Percentiles rank a stretch among this genome's conserved stretches.
Conservation (phyloP, 2,329 filamentous ascomycete genomes). For the Paraphaeosphaeria sporulosa region DNA sequence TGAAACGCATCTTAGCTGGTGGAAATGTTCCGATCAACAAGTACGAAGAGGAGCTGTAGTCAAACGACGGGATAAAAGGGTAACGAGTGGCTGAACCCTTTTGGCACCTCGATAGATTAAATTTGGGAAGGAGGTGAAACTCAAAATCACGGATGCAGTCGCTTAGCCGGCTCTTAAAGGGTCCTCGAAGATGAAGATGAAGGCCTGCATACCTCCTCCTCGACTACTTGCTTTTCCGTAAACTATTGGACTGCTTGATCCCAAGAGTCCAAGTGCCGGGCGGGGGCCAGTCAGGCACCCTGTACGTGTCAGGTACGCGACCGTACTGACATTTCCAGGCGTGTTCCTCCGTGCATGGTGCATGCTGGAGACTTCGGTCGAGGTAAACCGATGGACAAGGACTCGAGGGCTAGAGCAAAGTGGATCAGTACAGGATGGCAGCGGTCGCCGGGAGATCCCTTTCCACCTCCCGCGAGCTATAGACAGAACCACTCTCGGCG, state of each 20-base stretch:
- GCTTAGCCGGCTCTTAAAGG: conserved; percentile 3
- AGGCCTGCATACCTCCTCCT: not conserved
- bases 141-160: not conserved
- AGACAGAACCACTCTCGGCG: not conserved
- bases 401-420: not conserved
- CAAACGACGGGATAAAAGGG: conserved; percentile 7
- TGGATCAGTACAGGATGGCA: not conserved
- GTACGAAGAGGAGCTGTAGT: not conserved
- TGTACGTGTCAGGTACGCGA: not conserved
- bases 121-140: not conserved
- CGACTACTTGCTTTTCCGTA: not conserved
- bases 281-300: not conserved
- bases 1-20: conserved; percentile 35
- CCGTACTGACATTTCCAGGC: not conserved
- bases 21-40: conserved; percentile 3
- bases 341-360: not conserved
- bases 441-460: no score
- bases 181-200: not conserved
- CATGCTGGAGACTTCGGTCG: not conserved
- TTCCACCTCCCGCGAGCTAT: no score
- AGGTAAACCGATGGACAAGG: not conserved
- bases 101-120: not conserved
- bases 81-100: conserved; percentile 4
- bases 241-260: not conserved
- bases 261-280: not conserved